A percentile compares a stretch with the other conserved stretches of the same genome.
phyloP scores from a whole-genome alignment of 2,329 filamentous ascomycete genomes.

The Orbilia oligospora region DNA sequence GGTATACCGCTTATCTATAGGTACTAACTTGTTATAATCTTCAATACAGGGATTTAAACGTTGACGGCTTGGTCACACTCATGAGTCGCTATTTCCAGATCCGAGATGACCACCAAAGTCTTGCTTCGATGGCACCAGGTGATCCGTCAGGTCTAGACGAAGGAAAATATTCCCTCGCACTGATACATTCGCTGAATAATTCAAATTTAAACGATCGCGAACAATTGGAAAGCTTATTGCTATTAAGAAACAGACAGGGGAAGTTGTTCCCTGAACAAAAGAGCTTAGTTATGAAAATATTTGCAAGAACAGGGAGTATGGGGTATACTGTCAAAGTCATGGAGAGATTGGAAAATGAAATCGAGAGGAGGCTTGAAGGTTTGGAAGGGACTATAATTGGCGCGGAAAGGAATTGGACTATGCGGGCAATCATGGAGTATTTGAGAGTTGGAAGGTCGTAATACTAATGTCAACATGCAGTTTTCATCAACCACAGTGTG shows the following conservation, averaged over 20 bases:
- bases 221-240: conserved; percentile 25
- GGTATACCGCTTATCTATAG: neutral
- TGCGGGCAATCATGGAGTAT: conserved; percentile 29
- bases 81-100: conserved; percentile 34
- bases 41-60: conserved; percentile 11
- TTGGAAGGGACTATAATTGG: conserved; percentile 17
- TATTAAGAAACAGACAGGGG: conserved; percentile 16
- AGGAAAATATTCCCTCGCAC: conserved; percentile 29
- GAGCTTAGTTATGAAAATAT: conserved; percentile 27
- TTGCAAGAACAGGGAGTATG: conserved; percentile 22
- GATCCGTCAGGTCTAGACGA: conserved; percentile 12
- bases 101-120: conserved; percentile 24
- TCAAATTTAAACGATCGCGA: conserved; percentile 12
- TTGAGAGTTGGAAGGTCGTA: conserved; percentile 19
- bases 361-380: conserved; percentile 22
- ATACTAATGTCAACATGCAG: neutral
- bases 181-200: conserved; percentile 38
- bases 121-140: neutral
- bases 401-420: conserved; percentile 27
- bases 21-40: neutral
- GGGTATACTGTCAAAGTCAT: conserved; percentile 22
- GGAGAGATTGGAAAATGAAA: conserved; percentile 32
- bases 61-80: conserved; percentile 21
- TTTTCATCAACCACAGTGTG: neutral
- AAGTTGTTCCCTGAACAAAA: conserved; percentile 31